These are phyloP conservation scores for Pilasporangium apinafurcum DNA, from an alignment of 352 stramenopile genomes.

Conservation along the genomic window DNA sequence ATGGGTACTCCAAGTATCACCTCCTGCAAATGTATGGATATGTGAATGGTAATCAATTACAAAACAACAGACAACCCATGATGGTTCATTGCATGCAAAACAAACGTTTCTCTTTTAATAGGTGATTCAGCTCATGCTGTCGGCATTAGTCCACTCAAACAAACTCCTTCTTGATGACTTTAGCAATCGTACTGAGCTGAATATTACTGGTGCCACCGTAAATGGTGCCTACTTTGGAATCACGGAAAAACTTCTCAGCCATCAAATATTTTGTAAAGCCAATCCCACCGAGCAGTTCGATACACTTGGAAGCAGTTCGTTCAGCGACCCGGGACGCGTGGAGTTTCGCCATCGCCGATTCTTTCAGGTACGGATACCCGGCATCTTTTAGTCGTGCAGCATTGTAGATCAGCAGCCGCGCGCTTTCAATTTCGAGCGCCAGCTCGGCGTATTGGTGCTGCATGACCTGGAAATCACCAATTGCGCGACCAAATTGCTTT, in stretches of 20 bases:
- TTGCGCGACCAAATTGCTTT: conserved; percentile 88
- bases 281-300: conserved; percentile 90
- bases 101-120: too few species aligned
- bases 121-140: too few species aligned
- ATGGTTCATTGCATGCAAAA: too few species aligned
- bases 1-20: too few species aligned
- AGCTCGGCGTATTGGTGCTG: conserved; percentile 92
- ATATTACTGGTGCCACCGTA: conserved; percentile 96
- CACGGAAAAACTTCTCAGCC: conserved; percentile 93
- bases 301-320: conserved; percentile 85
- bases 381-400: conserved; percentile 88
- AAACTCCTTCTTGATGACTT: conserved; percentile 71
- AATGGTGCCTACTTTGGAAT: conserved; percentile 94
- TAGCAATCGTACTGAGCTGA: conserved; percentile 87
- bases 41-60: too few species aligned
- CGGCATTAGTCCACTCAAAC: too few species aligned
- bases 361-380: conserved; percentile 87
- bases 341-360: conserved; percentile 93
- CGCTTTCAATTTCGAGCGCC: conserved; percentile 86
- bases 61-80: too few species aligned
- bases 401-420: conserved; percentile 90
- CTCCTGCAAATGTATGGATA: too few species aligned
- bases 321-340: conserved; percentile 90
- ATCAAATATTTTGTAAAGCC: conserved; percentile 89
- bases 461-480: conserved; percentile 92